A percentile compares a stretch with the other conserved stretches of the same genome.
These are phyloP conservation scores for Acacia melanoxylon DNA, from an alignment of 306 rosid genomes.

Conservation along the genomic window DNA sequence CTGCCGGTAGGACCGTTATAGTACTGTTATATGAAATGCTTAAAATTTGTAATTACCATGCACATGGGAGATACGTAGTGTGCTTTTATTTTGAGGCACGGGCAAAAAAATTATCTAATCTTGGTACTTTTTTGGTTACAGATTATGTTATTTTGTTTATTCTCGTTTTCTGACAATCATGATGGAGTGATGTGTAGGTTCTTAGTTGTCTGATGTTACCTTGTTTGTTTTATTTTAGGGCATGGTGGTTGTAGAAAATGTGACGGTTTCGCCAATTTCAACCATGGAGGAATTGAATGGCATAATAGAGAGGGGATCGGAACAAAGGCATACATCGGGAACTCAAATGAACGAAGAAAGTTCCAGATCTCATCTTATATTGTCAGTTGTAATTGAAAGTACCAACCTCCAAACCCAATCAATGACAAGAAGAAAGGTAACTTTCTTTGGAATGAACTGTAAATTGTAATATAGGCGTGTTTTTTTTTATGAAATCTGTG, in stretches of 20 bases:
- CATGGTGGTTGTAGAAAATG: conserved; percentile 87
- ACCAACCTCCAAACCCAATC: conserved; percentile 93
- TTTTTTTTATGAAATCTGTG: background rate
- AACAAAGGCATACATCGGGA: conserved; percentile 73
- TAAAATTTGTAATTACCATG: conserved; percentile 76
- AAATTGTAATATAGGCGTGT: background rate
- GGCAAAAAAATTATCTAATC: too few species aligned
- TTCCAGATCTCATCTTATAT: conserved; percentile 88
- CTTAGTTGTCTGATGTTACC: background rate
- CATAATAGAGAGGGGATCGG: conserved; percentile 80
- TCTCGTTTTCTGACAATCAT: too few species aligned
- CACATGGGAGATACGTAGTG: conserved; percentile 50
- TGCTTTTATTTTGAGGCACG: too few species aligned
- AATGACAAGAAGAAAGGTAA: conserved; percentile 90
- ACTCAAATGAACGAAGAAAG: conserved; percentile 95
- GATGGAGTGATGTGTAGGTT: background rate
- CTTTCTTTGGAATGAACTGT: background rate
- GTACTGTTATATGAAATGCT: conserved; percentile 41
- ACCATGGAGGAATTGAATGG: conserved; percentile 65
- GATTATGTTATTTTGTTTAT: too few species aligned
- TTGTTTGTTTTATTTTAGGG: conserved; percentile 51
- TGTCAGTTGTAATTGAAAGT: conserved; percentile 82
- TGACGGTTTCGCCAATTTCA: conserved; percentile 66
- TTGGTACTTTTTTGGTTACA: too few species aligned
- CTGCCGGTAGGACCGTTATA: background rate